Base-by-base conservation (phyloP, 257 asterid species). In the Penstemon barbatus region DNA sequence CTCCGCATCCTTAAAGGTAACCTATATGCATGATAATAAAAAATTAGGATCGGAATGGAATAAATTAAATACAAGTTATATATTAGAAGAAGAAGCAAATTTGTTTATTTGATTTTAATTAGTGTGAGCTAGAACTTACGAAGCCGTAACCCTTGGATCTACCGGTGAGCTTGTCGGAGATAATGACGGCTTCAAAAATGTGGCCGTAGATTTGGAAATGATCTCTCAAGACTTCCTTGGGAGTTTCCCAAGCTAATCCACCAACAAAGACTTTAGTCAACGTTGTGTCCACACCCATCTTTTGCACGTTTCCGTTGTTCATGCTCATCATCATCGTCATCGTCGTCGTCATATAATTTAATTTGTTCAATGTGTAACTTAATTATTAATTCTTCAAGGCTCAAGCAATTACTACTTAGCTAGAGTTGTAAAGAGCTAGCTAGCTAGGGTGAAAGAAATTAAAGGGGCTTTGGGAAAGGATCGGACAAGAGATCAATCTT, bases 81-180 rank as follows among this genome's bases (percentile, higher is more conserved):
- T 15, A 15, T 15, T 15, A 15, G 18, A 15, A 15, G 18, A 15
- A 15, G 18, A 15, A 15, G 18, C 18, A 15, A 15, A 15, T 15
- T 15, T 15, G 18, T 15, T 15, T 15, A 15, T 15, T 15, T 15
- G 18, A 15, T 15, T 15, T 15, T 15, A n/a, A n/a, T n/a, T n/a
- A 15, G 18, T 15, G 18, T 15, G 18, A 15, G 18, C 18, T 15
- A 15, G 18, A 0, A 15, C 18, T 78, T 82, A 92, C 98, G 66
- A 92, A 92, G 63, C 98, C 98, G 53, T 92, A 92, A 77, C 98
- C 98, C 80, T 90, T 92, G 88, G 98, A 92, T 90, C 98, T 80
- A 75, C 94, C 97, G 70, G 98, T 86, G 75, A 85, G 71, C 79
- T 92, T 92, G 51, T 92, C 96, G 76, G 96, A 88, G 76, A 92